Percentiles rank a stretch among this genome's conserved stretches.
Conservation (phyloP, 2,329 filamentous ascomycete species). For the Aspergillus hiratsukae region DNA sequence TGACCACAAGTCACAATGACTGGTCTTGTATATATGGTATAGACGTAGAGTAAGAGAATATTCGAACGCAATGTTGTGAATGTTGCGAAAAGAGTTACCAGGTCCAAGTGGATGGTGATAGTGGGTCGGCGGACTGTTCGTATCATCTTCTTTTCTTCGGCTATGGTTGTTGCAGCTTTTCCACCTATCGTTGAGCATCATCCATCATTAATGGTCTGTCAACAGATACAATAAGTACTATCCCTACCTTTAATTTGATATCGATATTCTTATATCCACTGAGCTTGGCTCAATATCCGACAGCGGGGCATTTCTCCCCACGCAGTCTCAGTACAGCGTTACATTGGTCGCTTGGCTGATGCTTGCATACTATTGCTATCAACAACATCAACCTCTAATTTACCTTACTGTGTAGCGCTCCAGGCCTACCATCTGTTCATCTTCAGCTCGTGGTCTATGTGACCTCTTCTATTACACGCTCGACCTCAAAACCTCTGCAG, state of each 20-base stretch:
- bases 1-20: background rate
- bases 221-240: background rate
- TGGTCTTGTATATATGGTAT: background rate
- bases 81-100: background rate
- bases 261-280: background rate
- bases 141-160: background rate
- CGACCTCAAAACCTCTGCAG: conserved; percentile 1
- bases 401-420: background rate
- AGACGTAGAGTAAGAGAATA: background rate
- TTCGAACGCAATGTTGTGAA: background rate
- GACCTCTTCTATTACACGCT: background rate
- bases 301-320: background rate
- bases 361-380: background rate
- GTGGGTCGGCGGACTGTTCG: background rate
- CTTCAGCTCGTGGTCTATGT: background rate
- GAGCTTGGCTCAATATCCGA: background rate
- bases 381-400: background rate
- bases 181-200: background rate
- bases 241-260: background rate
- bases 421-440: background rate
- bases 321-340: background rate
- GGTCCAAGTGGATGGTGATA: background rate
- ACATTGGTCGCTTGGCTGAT: background rate
- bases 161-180: background rate
- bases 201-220: background rate